Evolutionary conservation across 345 rosid species (phyloP), one percentile per base, ranked within the genome.

Genomic region (Dovyalis caffra): DNA sequence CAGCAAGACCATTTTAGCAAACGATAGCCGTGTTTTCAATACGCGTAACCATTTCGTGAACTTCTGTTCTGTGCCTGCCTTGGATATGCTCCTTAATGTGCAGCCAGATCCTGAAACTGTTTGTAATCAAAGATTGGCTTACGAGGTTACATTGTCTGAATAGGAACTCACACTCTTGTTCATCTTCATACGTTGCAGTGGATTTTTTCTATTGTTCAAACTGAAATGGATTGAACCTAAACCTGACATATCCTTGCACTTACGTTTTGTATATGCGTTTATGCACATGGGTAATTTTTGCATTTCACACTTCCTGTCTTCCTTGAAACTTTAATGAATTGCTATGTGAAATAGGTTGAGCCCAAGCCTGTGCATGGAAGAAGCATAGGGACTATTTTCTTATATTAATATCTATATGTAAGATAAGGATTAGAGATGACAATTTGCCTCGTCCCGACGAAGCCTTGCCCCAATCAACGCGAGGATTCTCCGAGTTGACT

Each of bases 1-100:
- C 98, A 37, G 92, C 92, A 68, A 87, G 89, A 74, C 96, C 96
- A 21, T 94, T 90, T 81, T 91, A 94, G 85, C 60, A 34, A 31
- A 33, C 34, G 61, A 23, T 20, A 23, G 76, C 63, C 37, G 25
- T 8, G 62, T 23, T 63, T 76, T 37, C n/a, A 37, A 45, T 64
- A 57, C 45, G 5, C 28, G 15, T 18, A 25, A 20, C 64, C 40
- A 66, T 69, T 40, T 37, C 31, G 18, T 49, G 38, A 47, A 3
- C 25, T 20, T 5, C 5, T 35, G 26, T 20, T 21, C 38, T 6
- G n/a, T n/a, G n/a, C n/a, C n/a, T n/a, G n/a, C n/a, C 49, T 34
- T 70, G 53, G 67, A n/a, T 73, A 32, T 47, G 43, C 70, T 18
- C 6, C 43, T 43, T 12, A 40, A 9, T 67, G 20, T 43, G 2